Percentiles rank a stretch among this genome's conserved stretches.
These are phyloP conservation scores for Strobilomyces confusus DNA, from an alignment of 768 basidiomycete genomes.

Conservation along the genomic window DNA sequence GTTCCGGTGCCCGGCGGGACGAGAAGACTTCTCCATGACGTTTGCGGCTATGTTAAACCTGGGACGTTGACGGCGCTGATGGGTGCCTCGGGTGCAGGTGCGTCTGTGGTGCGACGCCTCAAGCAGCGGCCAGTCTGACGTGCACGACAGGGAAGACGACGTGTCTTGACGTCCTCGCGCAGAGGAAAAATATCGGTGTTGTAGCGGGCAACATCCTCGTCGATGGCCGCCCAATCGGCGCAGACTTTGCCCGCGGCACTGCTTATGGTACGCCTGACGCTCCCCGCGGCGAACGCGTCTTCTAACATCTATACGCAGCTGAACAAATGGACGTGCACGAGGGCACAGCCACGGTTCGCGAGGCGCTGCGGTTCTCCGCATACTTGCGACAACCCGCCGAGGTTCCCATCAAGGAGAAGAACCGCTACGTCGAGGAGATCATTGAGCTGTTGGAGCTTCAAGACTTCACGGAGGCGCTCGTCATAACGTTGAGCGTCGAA, in stretches of 20 bases:
- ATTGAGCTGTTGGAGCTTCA: conserved; percentile 83
- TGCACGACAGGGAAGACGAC: conserved; percentile 61
- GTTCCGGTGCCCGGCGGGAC: conserved; percentile 65
- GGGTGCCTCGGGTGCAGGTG: conserved; percentile 79
- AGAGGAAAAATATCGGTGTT: conserved; percentile 68
- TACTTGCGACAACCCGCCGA: conserved; percentile 74
- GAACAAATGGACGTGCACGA: conserved; percentile 89
- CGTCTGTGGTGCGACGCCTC: conserved; percentile 21
- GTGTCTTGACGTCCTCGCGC: conserved; percentile 69
- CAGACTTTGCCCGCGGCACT: conserved; percentile 62
- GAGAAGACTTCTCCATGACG: conserved; percentile 64
- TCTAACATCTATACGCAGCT: conserved; percentile 36
- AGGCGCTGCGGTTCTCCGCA: conserved; percentile 82
- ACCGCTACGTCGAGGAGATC: conserved; percentile 76
- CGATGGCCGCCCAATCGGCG: conserved; percentile 56
- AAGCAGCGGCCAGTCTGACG: neutral
- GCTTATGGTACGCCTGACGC: conserved; percentile 58
- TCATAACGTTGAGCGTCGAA: conserved; percentile 63
- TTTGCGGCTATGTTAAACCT: conserved; percentile 78
- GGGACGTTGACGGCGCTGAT: conserved; percentile 87
- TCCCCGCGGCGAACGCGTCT: conserved; percentile 16
- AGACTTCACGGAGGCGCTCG: conserved; percentile 77
- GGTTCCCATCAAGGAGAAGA: conserved; percentile 68
- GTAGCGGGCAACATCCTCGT: conserved; percentile 62
- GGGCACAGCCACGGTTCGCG: conserved; percentile 76